Base-by-base conservation (phyloP, 495 filamentous ascomycete genomes). In the Jackrogersella minutella region DNA sequence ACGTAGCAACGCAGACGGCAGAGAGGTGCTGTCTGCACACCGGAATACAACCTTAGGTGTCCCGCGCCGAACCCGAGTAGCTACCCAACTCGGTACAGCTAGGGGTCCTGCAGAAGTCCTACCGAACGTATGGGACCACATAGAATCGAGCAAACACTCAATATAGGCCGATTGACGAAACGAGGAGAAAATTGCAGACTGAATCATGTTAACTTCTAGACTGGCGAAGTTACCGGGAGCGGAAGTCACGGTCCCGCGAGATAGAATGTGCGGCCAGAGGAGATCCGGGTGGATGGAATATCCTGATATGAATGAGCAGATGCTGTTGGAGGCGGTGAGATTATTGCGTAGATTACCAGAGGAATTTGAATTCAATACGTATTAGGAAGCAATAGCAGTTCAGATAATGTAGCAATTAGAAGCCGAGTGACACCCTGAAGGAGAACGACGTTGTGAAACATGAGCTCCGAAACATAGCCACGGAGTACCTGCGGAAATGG, bases 131-230 rank as follows among this genome's bases (percentile, higher is more conserved):
- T 56, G 63, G 64, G 40, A 58, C 56, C 41, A 34, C 24, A 21
- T 28, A 31, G 31, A 47, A 17, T 34, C 49, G 31, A 34, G 36
- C 16, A 22, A 16, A 47, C 40, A 13, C 46, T 11, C 76, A 39
- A 57, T 74, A 30, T 71, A 74, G 36, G 58, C 73, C 89, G 40
- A 88, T 81, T 14, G 88, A 91, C 63, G 85, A 88, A 60, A 80
- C 78, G 3, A 63, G 64, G 28, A 86, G 85, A 3, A 81, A 78
- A 14, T 79, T 33, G 78, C 75, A 0, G 86, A 3, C 90, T 87
- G 63, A 77, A 82, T 55, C 82, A 81, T 11, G 41, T 39, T 2
- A 33, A 64, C 56, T 58, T 55, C 33, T 46, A 62, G 46, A 51
- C 31, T 17, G 61, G 31, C n/a, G 5, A 41, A 5, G 30, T 46